Conservation (phyloP, 306 rosid species). For the Canavalia gladiata region DNA sequence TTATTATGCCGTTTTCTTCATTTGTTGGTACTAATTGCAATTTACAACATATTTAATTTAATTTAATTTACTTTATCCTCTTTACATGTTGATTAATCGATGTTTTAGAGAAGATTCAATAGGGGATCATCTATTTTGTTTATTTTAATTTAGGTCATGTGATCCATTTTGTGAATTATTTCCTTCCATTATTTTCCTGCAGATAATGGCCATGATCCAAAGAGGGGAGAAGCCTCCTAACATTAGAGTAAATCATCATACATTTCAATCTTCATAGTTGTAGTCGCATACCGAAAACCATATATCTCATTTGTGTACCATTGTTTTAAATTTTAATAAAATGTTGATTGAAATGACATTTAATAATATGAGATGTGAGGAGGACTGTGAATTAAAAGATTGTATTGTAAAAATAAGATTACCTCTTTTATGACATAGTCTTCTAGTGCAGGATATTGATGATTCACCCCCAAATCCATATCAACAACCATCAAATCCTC, state of each 20-base stretch:
- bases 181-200: constrained; percentile 46
- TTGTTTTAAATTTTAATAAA: constrained; percentile 28
- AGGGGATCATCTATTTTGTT: constrained; percentile 21
- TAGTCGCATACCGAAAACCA: constrained; percentile 22
- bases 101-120: background rate
- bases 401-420: constrained; percentile 8
- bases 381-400: background rate
- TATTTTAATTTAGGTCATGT: constrained; percentile 16
- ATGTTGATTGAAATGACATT: constrained; percentile 13
- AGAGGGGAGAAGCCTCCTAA: constrained; percentile 93
- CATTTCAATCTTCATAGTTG: constrained; percentile 19
- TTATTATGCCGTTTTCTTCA: background rate
- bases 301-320: constrained; percentile 1
- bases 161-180: constrained; percentile 28
- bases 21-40: background rate
- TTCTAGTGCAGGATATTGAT: constrained; percentile 76
- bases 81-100: background rate
- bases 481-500: constrained; percentile 88
- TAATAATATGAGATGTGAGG: background rate
- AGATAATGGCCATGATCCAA: constrained; percentile 94
- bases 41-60: constrained; percentile 4
- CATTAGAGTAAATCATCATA: constrained; percentile 64
- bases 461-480: constrained; percentile 85
- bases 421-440: constrained; percentile 26
- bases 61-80: constrained; percentile 1